Base-by-base conservation (phyloP, 257 asterid species). In the Primulina huaijiensis region DNA sequence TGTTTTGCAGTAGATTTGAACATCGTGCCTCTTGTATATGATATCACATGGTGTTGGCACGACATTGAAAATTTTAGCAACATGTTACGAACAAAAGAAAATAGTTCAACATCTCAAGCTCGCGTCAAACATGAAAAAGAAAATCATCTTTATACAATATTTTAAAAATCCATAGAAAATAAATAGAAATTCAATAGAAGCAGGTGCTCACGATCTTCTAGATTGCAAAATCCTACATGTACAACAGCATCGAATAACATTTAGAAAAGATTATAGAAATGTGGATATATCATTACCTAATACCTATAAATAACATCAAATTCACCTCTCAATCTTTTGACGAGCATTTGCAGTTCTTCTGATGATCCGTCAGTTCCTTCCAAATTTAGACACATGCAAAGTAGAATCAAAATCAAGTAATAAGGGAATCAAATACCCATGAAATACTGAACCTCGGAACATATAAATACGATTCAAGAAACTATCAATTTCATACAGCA, bases 301-400 rank as follows among this genome's bases (percentile, higher is more conserved):
- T 62, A 63, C 67, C 63, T 71, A 27, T 62, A 64, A 60, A 74
- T 65, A 55, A 9, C 58, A 43, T 61, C 58, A 35, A 67, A 65
- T 72, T 76, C 59, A 60, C 65, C 64, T 79, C 67, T 82, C 82
- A 88, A 69, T 80, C 80, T 30, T 86, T 71, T 59, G 58, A 77
- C 3, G 73, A 81, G 86, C 98, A 89, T 57, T 76, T 88, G 82
- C 98, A 92, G 65, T 88, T 86, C 92, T 83, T 88, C 78, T 92
- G 96, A 77, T 86, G 86, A 85, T 92, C 96, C 6, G 80, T 72
- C 62, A 89, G 96, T 68, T 89, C 98, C 98, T 92, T 93, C 78
- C 53, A 72, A 23, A 72, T 66, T 72, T 59, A 70, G 33, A 46
- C 46, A 65, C 67, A 37, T 12, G 43, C 9, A 25, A 66, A 50